Base-by-base conservation (phyloP, 345 rosid genomes). In the Pistacia vera region DNA sequence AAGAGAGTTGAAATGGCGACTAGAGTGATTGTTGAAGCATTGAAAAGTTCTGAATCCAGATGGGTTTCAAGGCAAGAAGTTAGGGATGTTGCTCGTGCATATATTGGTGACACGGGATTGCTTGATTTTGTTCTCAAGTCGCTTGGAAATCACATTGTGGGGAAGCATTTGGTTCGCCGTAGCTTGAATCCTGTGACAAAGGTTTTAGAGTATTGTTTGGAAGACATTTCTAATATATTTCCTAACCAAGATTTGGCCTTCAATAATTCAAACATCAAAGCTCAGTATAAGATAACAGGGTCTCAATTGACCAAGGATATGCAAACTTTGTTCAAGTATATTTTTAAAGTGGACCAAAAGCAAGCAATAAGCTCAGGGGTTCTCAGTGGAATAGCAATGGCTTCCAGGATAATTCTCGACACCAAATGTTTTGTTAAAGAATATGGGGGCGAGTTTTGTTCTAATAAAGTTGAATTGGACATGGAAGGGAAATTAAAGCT, bases 1-100 rank as follows among this genome's bases (percentile, higher is more conserved):
- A 95, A 95, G 83, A 70, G 98, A 64, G 87, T 95, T 1, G 97
- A 95, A 79, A 92, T 94, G 87, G 97, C 99, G 0, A 93, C 91
- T 25, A 75, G 90, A 70, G 98, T 90, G 68, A 90, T 95, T 4
- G 90, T 95, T 18, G 98, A 95, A 71, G 89, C 96, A 33, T 22
- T 92, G 28, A 90, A 87, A 83, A 78, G 86, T 59, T 91, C 91
- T 0, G 88, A 88, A 30, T 81, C 73, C 72, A 82, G 89, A 76
- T 93, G 97, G 98, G 85, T 95, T 69, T 91, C 98, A 25, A 88
- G 99, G 76, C 98, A 95, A 78, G 97, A 95, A 86, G 93, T 93
- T 16, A 86, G 99, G 75, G 99, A 92, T 71, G 93, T 93, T 13
- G 97, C 99, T 6, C 88, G 99, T 65, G 86, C 89, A 7, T 90